phyloP scores from a whole-genome alignment of 345 rosid species.

The Eucalyptus coolabah region DNA sequence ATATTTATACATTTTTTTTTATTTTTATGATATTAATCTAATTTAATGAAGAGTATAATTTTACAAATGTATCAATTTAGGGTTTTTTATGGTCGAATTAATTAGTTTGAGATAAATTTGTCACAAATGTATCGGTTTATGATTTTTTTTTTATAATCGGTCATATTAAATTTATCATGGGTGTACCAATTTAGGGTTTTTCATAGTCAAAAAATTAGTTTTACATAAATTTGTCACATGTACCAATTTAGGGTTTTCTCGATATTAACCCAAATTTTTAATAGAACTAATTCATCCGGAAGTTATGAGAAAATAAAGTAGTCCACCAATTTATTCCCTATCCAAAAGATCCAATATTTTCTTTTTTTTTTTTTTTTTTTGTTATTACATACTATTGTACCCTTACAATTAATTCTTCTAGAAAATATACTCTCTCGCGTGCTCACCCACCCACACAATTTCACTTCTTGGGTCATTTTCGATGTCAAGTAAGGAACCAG shows the following conservation, averaged over 20 bases:
- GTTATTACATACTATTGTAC: neutral
- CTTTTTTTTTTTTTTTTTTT: rapidly evolving
- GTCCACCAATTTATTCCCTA: neutral
- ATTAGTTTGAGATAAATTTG: rapidly evolving
- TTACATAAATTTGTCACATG: rapidly evolving
- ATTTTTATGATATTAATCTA: too few species aligned
- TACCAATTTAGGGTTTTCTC: rapidly evolving
- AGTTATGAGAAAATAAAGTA: neutral
- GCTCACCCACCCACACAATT: neutral
- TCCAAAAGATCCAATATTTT: neutral
- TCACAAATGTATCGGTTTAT: rapidly evolving
- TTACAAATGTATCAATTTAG: rapidly evolving
- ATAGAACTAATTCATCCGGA: neutral
- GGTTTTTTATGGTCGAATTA: rapidly evolving
- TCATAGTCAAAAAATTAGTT: too few species aligned
- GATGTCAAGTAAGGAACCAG: neutral
- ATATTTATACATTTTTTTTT: too few species aligned
- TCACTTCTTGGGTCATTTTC: neutral
- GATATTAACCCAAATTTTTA: too few species aligned
- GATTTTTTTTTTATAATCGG: rapidly evolving
- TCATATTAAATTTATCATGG: too few species aligned
- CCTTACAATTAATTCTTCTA: neutral
- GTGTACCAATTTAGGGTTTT: rapidly evolving
- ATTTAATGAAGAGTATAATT: too few species aligned
- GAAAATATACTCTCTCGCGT: neutral